Base-by-base conservation (phyloP, 2,329 filamentous ascomycete genomes). In the Cytospora schulzeri region DNA sequence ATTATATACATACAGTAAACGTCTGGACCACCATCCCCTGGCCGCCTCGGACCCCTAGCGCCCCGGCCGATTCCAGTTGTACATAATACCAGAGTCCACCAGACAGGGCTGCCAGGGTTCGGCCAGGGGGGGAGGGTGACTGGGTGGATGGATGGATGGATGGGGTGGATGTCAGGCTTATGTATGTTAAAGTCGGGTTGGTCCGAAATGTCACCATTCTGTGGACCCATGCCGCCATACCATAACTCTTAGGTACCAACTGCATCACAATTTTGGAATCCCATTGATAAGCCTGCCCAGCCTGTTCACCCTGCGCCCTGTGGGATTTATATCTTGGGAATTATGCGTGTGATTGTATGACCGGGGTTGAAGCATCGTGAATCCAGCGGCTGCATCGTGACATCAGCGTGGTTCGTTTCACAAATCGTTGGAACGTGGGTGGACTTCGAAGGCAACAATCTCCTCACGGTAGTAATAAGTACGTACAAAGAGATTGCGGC, bases 201-300 rank as follows among this genome's bases (percentile, higher is more conserved):
- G 45, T 48, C 45, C 45, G n/a, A 48, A 48, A 48, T 48, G 45
- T 48, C 45, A 48, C 45, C 45, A 48, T 48, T 48, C 45, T 48
- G 45, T 48, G 45, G 45, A 48, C 45, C 45, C 45, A 48, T 48
- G 8, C 45, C 45, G 22, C 45, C 6, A 48, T 48, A 9, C 9
- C 45, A 48, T 48, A 48, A 11, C 33, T 12, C 15, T 14, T 35
- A 35, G 33, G 33, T 14, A 48, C 45, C 45, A 14, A 48, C n/a
- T 4, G 45, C n/a, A 22, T 48, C 22, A 24, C 9, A 12, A 22
- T 24, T 4, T 48, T 12, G 17, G 14, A 41, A 41, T 9, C 38
- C 38, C 17, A 41, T 41, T 41, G 38, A 41, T 41, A 41, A 41
- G 38, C 38, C 45, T 48, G 45, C 45, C n/a, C 9, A 14, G 8